Percentiles rank a stretch among this genome's conserved stretches.
Evolutionary conservation across 768 basidiomycete species (phyloP).

Genomic region (Tylopilus sp.): DNA sequence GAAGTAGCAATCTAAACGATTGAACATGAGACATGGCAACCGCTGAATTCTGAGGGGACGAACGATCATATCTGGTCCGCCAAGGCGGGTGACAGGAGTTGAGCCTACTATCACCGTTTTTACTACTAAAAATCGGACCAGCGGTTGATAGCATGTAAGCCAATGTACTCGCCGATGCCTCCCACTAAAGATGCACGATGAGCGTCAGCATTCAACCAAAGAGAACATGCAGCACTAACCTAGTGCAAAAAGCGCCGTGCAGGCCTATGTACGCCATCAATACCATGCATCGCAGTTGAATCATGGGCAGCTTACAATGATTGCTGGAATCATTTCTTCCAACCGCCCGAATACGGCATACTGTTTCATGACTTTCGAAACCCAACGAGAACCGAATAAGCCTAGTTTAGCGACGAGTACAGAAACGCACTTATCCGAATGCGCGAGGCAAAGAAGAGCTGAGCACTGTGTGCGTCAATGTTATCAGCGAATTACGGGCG

Average conservation of each 20-base stretch:
- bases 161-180: constrained; percentile 1
- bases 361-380: not conserved
- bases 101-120: not conserved
- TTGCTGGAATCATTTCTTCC: too few relatives aligned
- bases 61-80: not conserved
- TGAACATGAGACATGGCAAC: not conserved
- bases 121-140: not conserved
- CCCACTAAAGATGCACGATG: not conserved
- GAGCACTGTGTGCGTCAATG: not conserved
- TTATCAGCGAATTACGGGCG: not conserved
- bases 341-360: constrained; percentile 1
- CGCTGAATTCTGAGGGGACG: not conserved
- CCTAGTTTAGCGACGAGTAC: not conserved
- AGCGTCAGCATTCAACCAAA: not conserved
- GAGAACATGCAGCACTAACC: not conserved
- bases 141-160: not conserved
- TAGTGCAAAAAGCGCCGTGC: too few relatives aligned
- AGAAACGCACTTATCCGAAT: constrained; percentile 1
- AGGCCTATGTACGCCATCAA: too few relatives aligned
- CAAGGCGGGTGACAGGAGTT: not conserved
- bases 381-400: not conserved
- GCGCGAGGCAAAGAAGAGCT: constrained; percentile 6
- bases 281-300: too few relatives aligned
- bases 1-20: not conserved
- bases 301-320: too few relatives aligned